Percentiles rank a stretch among this genome's conserved stretches.
These are phyloP conservation scores for Boletellus ananiceps DNA, from an alignment of 768 basidiomycete species.

Conservation along the genomic window DNA sequence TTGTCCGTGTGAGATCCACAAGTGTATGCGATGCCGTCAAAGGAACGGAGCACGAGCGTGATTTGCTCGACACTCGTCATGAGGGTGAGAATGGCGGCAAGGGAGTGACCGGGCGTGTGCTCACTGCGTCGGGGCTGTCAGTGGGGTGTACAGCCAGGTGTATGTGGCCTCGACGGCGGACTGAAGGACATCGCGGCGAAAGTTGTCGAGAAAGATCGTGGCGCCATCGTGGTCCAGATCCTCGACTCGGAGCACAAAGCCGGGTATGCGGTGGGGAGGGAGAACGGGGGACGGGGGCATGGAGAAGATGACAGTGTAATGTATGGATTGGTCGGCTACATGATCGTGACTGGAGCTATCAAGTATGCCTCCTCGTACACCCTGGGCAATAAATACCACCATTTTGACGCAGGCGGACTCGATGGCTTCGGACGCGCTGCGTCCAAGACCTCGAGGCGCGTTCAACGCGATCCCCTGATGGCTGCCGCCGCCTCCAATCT, in stretches of 20 bases:
- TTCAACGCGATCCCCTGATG: slow-evolving; percentile 28
- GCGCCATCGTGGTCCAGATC: slow-evolving; percentile 58
- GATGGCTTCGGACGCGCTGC: too few relatives aligned
- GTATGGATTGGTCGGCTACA: slow-evolving; percentile 3
- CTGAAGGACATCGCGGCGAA: slow-evolving; percentile 38
- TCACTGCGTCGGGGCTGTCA: slow-evolving; percentile 45
- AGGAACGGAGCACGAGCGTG: slow-evolving; percentile 55
- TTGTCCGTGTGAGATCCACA: slow-evolving; percentile 53
- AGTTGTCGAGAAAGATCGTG: slow-evolving; percentile 48
- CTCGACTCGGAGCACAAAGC: slow-evolving; percentile 50
- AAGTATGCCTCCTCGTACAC: slow-evolving; percentile 1
- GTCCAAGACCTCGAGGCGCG: slow-evolving; percentile 7
- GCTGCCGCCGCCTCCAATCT: slow-evolving; percentile 66
- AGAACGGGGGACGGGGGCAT: slow-evolving; percentile 23
- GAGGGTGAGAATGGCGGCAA: slow-evolving; percentile 7
- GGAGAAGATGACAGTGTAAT: background rate
- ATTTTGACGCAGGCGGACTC: background rate
- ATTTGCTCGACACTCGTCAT: slow-evolving; percentile 47
- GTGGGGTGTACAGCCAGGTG: slow-evolving; percentile 41
- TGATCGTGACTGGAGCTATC: background rate
- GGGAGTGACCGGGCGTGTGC: slow-evolving; percentile 11
- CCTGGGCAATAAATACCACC: slow-evolving; percentile 6
- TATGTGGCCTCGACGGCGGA: slow-evolving; percentile 39
- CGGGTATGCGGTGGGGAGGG: slow-evolving; percentile 53
- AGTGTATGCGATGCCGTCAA: slow-evolving; percentile 71